A percentile compares a stretch with the other conserved stretches of the same genome.
phyloP scores from a whole-genome alignment of 225 moss, liverwort and hornwort species.

The Antitrichia curtipendula region DNA sequence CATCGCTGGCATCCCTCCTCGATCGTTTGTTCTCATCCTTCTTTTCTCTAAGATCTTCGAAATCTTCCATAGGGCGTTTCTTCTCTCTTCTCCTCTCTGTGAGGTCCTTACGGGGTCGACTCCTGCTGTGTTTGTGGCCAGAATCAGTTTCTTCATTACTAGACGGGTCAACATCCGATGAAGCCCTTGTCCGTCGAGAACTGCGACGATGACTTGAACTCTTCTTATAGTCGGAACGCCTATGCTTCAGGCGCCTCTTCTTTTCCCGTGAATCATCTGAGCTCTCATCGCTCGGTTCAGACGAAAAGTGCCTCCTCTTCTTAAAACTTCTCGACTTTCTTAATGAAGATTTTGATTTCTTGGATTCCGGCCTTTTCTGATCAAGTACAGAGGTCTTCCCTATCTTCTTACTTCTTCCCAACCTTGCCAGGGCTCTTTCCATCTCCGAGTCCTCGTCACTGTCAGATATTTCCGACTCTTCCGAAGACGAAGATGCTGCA shows the following conservation, averaged over 20 bases:
- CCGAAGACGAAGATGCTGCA: slow-evolving; percentile 47
- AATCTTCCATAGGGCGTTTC: not conserved
- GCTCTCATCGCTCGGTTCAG: slow-evolving; percentile 34
- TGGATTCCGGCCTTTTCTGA: slow-evolving; percentile 19
- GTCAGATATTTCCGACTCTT: slow-evolving; percentile 71
- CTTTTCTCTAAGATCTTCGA: slow-evolving; percentile 4
- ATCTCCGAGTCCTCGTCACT: slow-evolving; percentile 93
- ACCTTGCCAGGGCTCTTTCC: slow-evolving; percentile 77
- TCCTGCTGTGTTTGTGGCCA: slow-evolving; percentile 6
- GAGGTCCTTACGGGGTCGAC: slow-evolving; percentile 12
- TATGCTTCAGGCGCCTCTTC: slow-evolving; percentile 22
- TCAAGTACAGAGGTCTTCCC: slow-evolving; percentile 7
- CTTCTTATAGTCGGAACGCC: slow-evolving; percentile 9
- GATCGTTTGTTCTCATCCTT: not conserved
- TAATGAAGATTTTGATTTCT: slow-evolving; percentile 29
- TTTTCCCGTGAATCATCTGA: slow-evolving; percentile 21
- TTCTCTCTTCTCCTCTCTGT: slow-evolving; percentile 5
- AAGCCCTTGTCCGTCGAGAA: slow-evolving; percentile 9
- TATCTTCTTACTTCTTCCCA: slow-evolving; percentile 42
- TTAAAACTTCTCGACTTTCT: slow-evolving; percentile 30
- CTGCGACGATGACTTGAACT: slow-evolving; percentile 8
- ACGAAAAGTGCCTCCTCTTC: slow-evolving; percentile 14
- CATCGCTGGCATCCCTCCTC: not conserved
- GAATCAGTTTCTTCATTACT: not conserved
- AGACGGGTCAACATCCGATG: not conserved